These are phyloP conservation scores for Epichloe sp. DNA, from an alignment of 2,329 filamentous ascomycete species.

Conservation along the genomic window DNA sequence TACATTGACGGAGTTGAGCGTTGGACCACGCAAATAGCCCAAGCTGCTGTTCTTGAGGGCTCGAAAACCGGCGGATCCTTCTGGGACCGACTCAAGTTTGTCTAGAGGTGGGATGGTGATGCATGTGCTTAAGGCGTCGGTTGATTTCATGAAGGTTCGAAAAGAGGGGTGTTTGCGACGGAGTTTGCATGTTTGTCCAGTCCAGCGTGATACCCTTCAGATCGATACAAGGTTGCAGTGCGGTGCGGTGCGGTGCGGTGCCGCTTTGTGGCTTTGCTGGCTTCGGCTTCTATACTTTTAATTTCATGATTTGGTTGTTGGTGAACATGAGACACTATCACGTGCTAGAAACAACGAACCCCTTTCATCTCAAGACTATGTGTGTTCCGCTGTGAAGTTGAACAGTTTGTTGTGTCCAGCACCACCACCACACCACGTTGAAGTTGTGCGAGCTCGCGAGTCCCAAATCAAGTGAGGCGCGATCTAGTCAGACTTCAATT, in stretches of 20 bases:
- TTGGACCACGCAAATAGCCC: slow-evolving; percentile 53
- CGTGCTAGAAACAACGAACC: too few relatives aligned
- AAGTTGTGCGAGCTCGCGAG: too few relatives aligned
- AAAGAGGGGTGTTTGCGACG: neutral
- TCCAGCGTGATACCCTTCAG: slow-evolving; percentile 4
- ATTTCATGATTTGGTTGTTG: neutral
- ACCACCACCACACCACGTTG: too few relatives aligned
- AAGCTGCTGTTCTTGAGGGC: slow-evolving; percentile 22
- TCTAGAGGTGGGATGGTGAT: neutral
- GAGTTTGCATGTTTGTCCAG: neutral
- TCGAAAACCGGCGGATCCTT: slow-evolving; percentile 26
- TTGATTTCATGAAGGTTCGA: neutral
- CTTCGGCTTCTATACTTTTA: neutral
- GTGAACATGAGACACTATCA: too few relatives aligned
- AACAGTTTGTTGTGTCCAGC: too few relatives aligned
- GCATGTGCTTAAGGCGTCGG: neutral
- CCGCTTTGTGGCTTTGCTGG: neutral
- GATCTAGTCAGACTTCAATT: too few relatives aligned
- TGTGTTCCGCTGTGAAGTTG: too few relatives aligned
- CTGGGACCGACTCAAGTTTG: slow-evolving; percentile 30
- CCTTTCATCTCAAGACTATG: too few relatives aligned
- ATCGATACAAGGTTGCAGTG: neutral
- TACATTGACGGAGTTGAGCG: slow-evolving; percentile 69
- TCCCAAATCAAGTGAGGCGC: too few relatives aligned
- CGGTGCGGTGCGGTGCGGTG: neutral